These are phyloP conservation scores for Trichosanthes cucumerina DNA, from an alignment of 306 rosid species.

Conservation along the genomic window DNA sequence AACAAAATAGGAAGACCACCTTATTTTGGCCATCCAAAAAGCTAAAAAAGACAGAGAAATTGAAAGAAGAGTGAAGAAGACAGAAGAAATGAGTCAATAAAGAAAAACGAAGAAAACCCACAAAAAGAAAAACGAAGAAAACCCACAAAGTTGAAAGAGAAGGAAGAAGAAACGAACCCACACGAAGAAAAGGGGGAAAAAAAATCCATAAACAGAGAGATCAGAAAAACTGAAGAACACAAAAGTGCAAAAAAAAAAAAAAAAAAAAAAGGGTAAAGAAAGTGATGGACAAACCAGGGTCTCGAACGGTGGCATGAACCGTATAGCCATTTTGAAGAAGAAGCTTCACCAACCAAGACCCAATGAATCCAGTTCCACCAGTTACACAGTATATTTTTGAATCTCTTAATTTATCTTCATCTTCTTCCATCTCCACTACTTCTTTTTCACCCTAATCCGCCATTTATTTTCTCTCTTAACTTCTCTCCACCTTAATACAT, in stretches of 20 bases:
- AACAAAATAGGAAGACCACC: too few relatives aligned
- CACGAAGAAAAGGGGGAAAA: not conserved
- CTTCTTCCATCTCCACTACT: conserved; percentile 18
- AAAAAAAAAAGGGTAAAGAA: not conserved
- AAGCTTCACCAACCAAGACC: conserved; percentile 61
- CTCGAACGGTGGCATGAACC: conserved; percentile 68
- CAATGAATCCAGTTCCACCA: conserved; percentile 62
- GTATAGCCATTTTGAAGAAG: conserved; percentile 58
- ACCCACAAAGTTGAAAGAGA: too few relatives aligned
- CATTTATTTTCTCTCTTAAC: not conserved
- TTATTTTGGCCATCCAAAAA: too few relatives aligned
- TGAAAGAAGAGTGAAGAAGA: too few relatives aligned
- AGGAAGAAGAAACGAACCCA: not conserved
- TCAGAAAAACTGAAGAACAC: too few relatives aligned
- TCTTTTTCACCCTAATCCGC: conserved; percentile 20
- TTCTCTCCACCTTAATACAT: too few relatives aligned
- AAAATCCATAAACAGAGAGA: too few relatives aligned
- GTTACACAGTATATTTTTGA: conserved; percentile 49
- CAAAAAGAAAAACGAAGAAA: too few relatives aligned
- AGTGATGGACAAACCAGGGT: conserved; percentile 39
- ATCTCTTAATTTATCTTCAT: not conserved
- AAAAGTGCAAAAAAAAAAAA: not conserved
- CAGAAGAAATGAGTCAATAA: too few relatives aligned
- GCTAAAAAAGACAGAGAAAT: too few relatives aligned
- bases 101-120: too few relatives aligned